These are phyloP conservation scores for Colletotrichum sp. DNA, from an alignment of 2,329 filamentous ascomycete species.

Conservation along the genomic window DNA sequence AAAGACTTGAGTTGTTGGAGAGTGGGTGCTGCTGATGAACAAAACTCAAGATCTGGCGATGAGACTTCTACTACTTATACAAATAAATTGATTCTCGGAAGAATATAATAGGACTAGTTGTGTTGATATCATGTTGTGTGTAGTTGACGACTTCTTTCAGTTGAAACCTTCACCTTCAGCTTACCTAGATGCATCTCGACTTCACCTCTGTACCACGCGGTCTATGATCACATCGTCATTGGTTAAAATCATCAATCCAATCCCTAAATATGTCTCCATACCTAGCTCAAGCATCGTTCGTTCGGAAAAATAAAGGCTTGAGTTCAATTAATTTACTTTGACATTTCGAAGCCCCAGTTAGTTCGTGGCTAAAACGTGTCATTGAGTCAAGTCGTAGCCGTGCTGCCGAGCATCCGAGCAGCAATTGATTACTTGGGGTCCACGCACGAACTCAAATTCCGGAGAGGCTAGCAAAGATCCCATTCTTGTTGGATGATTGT, in stretches of 20 bases:
- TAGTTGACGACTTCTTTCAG: not conserved
- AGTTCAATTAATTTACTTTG: not conserved
- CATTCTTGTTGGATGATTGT: not conserved
- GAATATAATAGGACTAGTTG: rapidly evolving
- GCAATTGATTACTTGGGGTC: not conserved
- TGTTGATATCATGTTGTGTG: rapidly evolving
- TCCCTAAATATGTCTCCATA: rapidly evolving
- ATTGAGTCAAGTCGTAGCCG: not conserved
- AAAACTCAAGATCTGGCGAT: rapidly evolving
- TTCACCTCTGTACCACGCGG: not conserved
- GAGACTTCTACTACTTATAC: not conserved
- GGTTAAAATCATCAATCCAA: not conserved
- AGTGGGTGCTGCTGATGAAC: not conserved
- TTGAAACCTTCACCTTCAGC: not conserved
- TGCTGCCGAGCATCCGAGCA: not conserved
- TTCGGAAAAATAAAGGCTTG: not conserved
- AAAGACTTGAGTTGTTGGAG: not conserved
- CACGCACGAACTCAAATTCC: not conserved
- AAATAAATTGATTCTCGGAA: rapidly evolving
- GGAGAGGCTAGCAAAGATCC: not conserved
- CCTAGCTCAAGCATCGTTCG: rapidly evolving
- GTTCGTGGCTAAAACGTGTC: not conserved
- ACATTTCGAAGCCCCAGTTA: not conserved
- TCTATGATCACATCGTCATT: not conserved
- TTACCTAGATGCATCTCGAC: not conserved